Percentiles rank a stretch among this genome's conserved stretches.
Conservation (phyloP, 768 basidiomycete species). For the Hygrocybe coccinea region DNA sequence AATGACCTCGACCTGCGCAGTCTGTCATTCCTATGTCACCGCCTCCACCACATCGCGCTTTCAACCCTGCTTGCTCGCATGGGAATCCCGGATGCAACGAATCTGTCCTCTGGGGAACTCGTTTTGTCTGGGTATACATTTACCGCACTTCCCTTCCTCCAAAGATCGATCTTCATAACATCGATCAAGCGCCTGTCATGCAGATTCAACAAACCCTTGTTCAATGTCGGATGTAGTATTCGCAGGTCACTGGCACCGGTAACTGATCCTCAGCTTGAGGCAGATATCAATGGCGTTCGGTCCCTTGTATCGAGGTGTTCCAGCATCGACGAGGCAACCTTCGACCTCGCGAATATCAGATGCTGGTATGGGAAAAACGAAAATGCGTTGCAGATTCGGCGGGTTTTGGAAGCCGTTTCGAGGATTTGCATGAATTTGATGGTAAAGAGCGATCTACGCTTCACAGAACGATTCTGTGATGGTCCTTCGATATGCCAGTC, state of each 20-base stretch:
- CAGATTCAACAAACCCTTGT: conserved; percentile 4
- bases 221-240: background rate
- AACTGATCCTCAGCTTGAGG: background rate
- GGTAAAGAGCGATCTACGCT: background rate
- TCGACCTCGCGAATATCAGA: background rate
- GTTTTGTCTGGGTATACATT: conserved; percentile 5
- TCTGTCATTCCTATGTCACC: conserved; percentile 20
- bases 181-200: conserved; percentile 8
- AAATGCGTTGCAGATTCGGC: background rate
- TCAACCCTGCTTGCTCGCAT: conserved; percentile 11
- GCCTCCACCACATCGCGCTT: conserved; percentile 25
- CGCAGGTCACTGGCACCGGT: background rate
- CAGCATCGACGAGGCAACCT: background rate
- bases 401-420: background rate
- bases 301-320: background rate
- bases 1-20: conserved; percentile 17
- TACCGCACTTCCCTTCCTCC: conserved; percentile 9
- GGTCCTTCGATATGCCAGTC: too few relatives aligned
- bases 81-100: background rate
- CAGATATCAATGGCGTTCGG: background rate
- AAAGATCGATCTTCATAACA: conserved; percentile 12
- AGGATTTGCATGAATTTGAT: background rate
- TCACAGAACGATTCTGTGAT: background rate
- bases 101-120: conserved; percentile 5
- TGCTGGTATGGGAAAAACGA: background rate